Evolutionary conservation across 345 rosid species (phyloP), one percentile per base, ranked within the genome.

Genomic region (Excoecaria agallocha): DNA sequence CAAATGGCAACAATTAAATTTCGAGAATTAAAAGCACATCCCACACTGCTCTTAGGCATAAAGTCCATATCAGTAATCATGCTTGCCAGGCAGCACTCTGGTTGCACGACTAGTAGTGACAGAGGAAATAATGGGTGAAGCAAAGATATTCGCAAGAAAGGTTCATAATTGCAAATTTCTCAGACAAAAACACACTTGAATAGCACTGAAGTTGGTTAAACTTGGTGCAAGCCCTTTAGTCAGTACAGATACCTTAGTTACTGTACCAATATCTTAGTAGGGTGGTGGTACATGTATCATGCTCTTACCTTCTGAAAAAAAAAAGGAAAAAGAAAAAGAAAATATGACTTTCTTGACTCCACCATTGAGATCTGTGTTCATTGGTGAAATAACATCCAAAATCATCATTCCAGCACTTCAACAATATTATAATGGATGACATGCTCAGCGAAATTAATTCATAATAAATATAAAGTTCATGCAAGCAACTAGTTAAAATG

Each of bases 401-500:
- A 17, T n/a, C 38, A 22, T n/a, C 19, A 67, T 67, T 67, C n/a
- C 7, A 46, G 8, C 55, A n/a, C 19, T 65, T 66, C 11, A 66
- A 12, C 55, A 65, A 66, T 45, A 5, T 45, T 48, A 66, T 1
- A 9, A 45, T 11, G 9, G 11, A 46, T 24, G 19, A 45, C 3
- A 54, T 11, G 49, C 19, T 39, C 22, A n/a, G 16, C 48, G 35
- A 10, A 50, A 68, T 9, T 49, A 68, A 49, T 15, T 25, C 35
- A 24, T 25, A 13, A 19, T 38, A 63, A 38, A 35, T 16, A 38
- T 8, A 15, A 5, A 45, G 37, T 68, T 20, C 16, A 19, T 1
- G 5, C 20, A 69, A 69, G 61, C 30, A 69, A 69, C 49, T 16
- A n/a, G 5, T 37, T 67, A 25, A 67, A 43, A 82, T 88, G 85